Conservation (phyloP, 148 eudicot species). For the Rhododendron simsii region DNA sequence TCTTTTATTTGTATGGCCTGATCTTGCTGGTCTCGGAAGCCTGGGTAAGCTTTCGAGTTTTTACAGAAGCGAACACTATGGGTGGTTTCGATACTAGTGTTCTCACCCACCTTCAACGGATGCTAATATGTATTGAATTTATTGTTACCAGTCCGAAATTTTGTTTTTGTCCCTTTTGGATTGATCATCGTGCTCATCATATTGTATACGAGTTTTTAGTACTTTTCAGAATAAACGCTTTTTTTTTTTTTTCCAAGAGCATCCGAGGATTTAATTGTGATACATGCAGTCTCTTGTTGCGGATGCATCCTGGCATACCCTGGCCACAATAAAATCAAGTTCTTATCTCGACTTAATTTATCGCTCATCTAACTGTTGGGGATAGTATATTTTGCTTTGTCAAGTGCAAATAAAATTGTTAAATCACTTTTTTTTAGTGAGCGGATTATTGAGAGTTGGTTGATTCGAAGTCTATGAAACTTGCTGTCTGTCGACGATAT, state of each 20-base stretch:
- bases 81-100: conserved; percentile 5
- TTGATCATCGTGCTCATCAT: not conserved
- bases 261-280: not conserved
- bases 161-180: not conserved
- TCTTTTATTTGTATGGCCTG: not conserved
- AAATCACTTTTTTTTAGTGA: not conserved
- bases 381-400: not conserved
- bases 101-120: not conserved
- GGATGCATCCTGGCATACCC: not conserved
- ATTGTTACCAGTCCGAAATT: not conserved
- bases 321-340: not conserved
- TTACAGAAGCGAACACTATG: not conserved
- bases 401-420: no score
- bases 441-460: not conserved
- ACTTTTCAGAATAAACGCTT: not conserved
- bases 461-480: not conserved
- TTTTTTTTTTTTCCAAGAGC: no score
- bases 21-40: conserved; percentile 3
- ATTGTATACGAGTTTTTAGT: not conserved
- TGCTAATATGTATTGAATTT: not conserved
- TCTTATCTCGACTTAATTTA: not conserved
- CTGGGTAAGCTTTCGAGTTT: not conserved
- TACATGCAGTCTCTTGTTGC: not conserved
- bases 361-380: not conserved
- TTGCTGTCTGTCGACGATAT: not conserved